Percentiles rank a stretch among this genome's conserved stretches.
phyloP scores from a whole-genome alignment of 1,284 basidiomycete species.

The Rhodofomes roseus region DNA sequence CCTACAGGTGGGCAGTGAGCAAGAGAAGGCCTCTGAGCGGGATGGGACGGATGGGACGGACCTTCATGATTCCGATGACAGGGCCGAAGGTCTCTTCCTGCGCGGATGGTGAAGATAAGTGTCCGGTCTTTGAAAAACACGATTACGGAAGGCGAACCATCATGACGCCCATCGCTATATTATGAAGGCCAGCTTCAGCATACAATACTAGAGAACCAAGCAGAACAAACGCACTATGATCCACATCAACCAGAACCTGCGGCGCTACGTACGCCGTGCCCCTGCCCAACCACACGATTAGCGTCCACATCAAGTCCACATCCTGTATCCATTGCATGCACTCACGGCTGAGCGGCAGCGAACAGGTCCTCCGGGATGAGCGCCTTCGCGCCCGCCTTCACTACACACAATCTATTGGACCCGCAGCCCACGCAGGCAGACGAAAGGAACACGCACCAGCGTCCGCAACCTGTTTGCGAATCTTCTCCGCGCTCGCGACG shows the following conservation, averaged over 20 bases:
- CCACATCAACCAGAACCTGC: constrained; percentile 83
- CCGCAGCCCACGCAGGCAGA: too few relatives aligned
- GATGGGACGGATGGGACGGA: constrained; percentile 21
- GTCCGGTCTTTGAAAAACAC: neutral
- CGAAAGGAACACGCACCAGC: constrained; percentile 50
- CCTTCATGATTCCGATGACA: constrained; percentile 88
- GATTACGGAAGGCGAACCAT: constrained; percentile 39
- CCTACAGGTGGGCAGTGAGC: constrained; percentile 34
- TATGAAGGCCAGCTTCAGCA: neutral
- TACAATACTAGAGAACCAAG: neutral
- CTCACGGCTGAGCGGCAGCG: constrained; percentile 63
- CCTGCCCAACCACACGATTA: constrained; percentile 30
- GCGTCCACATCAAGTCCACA: neutral
- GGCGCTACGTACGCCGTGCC: constrained; percentile 87
- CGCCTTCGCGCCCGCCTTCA: constrained; percentile 73
- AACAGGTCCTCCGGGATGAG: constrained; percentile 75
- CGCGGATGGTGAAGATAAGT: neutral
- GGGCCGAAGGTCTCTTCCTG: constrained; percentile 90
- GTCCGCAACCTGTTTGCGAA: constrained; percentile 82
- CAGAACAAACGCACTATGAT: constrained; percentile 64
- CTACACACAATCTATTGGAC: too few relatives aligned
- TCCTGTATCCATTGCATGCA: constrained; percentile 5
- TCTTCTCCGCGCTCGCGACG: constrained; percentile 76
- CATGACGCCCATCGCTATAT: constrained; percentile 87
- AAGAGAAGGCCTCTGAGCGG: neutral